These are phyloP conservation scores for Paratrimastix pyriformis DNA, from an alignment of 78 protist species.

Conservation along the genomic window DNA sequence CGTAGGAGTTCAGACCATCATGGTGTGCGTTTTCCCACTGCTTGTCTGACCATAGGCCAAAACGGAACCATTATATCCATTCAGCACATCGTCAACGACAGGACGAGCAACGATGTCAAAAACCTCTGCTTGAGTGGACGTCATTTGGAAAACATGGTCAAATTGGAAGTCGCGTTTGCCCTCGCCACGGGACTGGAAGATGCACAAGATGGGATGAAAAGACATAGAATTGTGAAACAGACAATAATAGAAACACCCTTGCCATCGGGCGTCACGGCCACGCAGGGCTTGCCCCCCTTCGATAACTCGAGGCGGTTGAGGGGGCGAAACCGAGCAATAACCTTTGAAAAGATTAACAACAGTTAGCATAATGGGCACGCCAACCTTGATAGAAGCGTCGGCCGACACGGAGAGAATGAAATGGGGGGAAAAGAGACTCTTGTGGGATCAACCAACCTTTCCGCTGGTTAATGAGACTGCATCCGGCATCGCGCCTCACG, in stretches of 20 bases:
- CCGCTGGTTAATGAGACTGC: too few species aligned
- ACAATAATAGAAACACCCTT: background rate
- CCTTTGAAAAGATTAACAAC: too few species aligned
- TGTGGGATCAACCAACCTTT: too few species aligned
- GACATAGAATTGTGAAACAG: background rate
- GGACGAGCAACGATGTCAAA: background rate
- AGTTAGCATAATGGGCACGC: too few species aligned
- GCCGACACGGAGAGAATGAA: too few species aligned
- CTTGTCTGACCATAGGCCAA: slow-evolving; percentile 15
- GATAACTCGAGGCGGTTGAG: background rate
- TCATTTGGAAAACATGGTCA: background rate
- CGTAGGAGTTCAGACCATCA: slow-evolving; percentile 7
- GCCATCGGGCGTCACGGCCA: background rate
- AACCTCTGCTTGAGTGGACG: background rate
- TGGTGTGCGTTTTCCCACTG: slow-evolving; percentile 2
- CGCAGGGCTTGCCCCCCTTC: background rate
- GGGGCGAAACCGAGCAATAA: background rate
- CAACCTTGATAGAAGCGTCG: too few species aligned
- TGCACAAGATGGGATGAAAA: background rate
- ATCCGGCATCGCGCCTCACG: too few species aligned
- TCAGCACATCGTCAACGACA: background rate
- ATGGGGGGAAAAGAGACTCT: too few species aligned
- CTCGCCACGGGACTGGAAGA: background rate
- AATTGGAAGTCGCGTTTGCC: background rate
- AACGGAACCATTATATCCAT: slow-evolving; percentile 1